Conservation (phyloP, 31 red algal genomes). For the Asparagopsis taxiformis region DNA sequence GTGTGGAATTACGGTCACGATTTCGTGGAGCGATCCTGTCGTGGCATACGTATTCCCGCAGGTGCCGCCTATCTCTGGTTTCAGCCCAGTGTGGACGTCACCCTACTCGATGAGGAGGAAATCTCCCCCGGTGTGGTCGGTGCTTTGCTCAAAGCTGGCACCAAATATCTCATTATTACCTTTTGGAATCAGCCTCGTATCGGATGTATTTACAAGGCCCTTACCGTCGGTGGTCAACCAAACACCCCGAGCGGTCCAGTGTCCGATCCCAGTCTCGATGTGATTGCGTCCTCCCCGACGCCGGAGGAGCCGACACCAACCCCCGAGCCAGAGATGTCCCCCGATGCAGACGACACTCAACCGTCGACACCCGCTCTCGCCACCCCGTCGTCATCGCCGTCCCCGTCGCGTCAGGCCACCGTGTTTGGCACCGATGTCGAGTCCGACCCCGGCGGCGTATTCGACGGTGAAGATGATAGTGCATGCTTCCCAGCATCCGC, state of each 20-base stretch:
- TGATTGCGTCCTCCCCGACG: too few species aligned
- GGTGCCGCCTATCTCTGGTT: conserved; percentile 38
- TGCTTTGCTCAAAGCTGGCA: not conserved
- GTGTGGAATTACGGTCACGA: conserved; percentile 9
- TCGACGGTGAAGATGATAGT: not conserved
- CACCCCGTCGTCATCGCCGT: too few species aligned
- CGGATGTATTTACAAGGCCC: conserved; percentile 28
- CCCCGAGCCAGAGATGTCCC: too few species aligned
- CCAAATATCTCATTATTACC: conserved; percentile 22
- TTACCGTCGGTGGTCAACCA: conserved; percentile 14
- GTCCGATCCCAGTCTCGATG: conserved; percentile 4
- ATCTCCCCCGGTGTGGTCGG: too few species aligned
- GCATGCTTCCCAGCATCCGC: conserved; percentile 26
- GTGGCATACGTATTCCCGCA: conserved; percentile 1
- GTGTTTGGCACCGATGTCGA: too few species aligned
- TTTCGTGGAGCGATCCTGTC: conserved; percentile 21
- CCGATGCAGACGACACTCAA: too few species aligned
- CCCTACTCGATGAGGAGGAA: not conserved
- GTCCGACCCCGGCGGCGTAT: not conserved
- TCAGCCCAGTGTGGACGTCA: conserved; percentile 21
- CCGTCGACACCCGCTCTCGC: too few species aligned
- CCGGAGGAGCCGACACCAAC: too few species aligned
- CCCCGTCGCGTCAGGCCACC: too few species aligned
- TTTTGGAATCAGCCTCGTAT: not conserved
- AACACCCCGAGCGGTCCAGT: conserved; percentile 1